Percentiles rank a stretch among this genome's conserved stretches.
Conservation (phyloP, 2,329 filamentous ascomycete genomes). For the Lasiodiplodia hormozganensis region DNA sequence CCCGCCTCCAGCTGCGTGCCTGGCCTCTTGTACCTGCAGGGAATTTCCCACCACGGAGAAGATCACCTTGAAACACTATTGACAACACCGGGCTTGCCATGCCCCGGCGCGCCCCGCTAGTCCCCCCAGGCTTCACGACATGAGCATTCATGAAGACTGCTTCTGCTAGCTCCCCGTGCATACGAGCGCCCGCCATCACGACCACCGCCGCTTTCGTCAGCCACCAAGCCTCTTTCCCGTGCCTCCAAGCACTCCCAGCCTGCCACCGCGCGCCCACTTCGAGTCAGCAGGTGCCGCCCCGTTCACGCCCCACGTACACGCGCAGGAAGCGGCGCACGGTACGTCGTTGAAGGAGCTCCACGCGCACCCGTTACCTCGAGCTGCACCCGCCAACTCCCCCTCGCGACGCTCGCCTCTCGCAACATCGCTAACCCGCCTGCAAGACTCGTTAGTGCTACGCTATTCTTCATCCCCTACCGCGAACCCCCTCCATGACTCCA, state of each 20-base stretch:
- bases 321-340: slow-evolving; percentile 22
- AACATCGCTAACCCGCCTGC: slow-evolving; percentile 22
- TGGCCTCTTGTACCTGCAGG: slow-evolving; percentile 19
- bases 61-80: slow-evolving; percentile 17
- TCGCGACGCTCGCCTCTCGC: slow-evolving; percentile 6
- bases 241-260: not conserved
- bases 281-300: slow-evolving; percentile 17
- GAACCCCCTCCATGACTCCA: slow-evolving; percentile 27
- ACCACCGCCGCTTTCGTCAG: slow-evolving; percentile 11
- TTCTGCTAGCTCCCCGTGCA: slow-evolving; percentile 13
- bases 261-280: not conserved
- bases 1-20: slow-evolving; percentile 10
- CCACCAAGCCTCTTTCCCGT: slow-evolving; percentile 11
- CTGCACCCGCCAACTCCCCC: slow-evolving; percentile 9
- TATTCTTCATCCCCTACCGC: slow-evolving; percentile 28
- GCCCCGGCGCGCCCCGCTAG: slow-evolving; percentile 19
- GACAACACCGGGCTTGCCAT: slow-evolving; percentile 7
- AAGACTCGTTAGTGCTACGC: slow-evolving; percentile 23
- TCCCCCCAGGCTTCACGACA: slow-evolving; percentile 2
- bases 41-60: not conserved
- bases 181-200: slow-evolving; percentile 12
- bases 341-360: slow-evolving; percentile 15
- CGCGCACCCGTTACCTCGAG: slow-evolving; percentile 1
- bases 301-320: slow-evolving; percentile 11
- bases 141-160: not conserved